phyloP scores from a whole-genome alignment of 148 eudicot species.

The Mesembryanthemum crystallinum region DNA sequence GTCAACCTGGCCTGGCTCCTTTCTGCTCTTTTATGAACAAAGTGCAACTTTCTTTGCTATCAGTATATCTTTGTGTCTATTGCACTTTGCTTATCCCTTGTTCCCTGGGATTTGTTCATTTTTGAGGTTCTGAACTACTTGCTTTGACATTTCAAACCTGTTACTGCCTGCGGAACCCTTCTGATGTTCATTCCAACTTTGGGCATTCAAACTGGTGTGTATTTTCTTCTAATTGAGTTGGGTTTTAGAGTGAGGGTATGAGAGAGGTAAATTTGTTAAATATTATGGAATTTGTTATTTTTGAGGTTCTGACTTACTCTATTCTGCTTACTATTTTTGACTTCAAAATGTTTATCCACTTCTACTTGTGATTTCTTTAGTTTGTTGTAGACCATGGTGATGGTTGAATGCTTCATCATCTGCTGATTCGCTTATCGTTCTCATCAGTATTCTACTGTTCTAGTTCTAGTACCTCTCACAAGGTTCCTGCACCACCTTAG shows the following conservation, averaged over 20 bases:
- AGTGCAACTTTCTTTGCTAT: neutral
- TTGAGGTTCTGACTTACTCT: too few relatives aligned
- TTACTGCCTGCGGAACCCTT: neutral
- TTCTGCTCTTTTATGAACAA: neutral
- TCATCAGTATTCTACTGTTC: too few relatives aligned
- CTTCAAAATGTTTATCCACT: neutral
- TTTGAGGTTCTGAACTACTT: neutral
- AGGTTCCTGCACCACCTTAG: too few relatives aligned
- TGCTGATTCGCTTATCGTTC: too few relatives aligned
- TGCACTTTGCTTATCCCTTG: neutral
- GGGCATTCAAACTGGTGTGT: neutral
- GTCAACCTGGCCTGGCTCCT: neutral
- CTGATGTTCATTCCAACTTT: too few relatives aligned
- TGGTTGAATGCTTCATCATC: too few relatives aligned
- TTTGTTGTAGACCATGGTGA: neutral
- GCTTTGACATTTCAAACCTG: neutral
- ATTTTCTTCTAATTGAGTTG: too few relatives aligned
- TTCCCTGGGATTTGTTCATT: neutral
- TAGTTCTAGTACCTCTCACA: too few relatives aligned
- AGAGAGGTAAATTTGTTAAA: too few relatives aligned
- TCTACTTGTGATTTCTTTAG: neutral
- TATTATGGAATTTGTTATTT: too few relatives aligned
- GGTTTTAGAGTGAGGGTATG: too few relatives aligned
- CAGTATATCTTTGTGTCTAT: neutral
- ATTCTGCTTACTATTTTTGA: conserved; percentile 1